Evolutionary conservation across 75 land plant genomes (phyloP).

Genomic region (Gnetum montanum): DNA sequence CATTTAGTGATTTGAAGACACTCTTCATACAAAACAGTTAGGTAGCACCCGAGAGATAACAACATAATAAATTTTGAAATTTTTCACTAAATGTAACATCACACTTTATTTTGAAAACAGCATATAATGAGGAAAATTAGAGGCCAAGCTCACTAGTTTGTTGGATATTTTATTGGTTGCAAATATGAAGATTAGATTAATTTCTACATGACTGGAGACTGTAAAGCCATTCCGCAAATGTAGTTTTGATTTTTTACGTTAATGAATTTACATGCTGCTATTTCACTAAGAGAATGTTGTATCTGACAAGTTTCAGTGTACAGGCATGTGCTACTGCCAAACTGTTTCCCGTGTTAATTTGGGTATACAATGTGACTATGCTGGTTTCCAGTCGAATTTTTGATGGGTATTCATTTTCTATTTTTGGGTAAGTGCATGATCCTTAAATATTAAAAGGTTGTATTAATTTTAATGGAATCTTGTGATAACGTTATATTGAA

Average conservation of each 20-base stretch:
- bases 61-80: too few relatives aligned
- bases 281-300: background rate
- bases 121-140: too few relatives aligned
- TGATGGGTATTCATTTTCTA: conserved; percentile 77
- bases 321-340: conserved; percentile 48
- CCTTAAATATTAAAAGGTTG: too few relatives aligned
- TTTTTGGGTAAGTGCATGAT: conserved; percentile 66
- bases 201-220: background rate
- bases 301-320: background rate
- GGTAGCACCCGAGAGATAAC: too few relatives aligned
- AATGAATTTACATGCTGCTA: too few relatives aligned
- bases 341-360: conserved; percentile 43
- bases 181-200: background rate
- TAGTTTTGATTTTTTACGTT: background rate
- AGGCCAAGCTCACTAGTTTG: too few relatives aligned
- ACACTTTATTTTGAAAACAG: too few relatives aligned
- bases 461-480: too few relatives aligned
- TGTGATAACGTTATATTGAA: too few relatives aligned
- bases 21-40: too few relatives aligned
- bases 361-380: conserved; percentile 60
- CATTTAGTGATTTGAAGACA: too few relatives aligned
- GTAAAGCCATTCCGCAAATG: conserved; percentile 1
- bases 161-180: background rate
- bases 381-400: conserved; percentile 73
- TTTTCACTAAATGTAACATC: too few relatives aligned